A percentile compares a stretch with the other conserved stretches of the same genome.
These are phyloP conservation scores for Grigorovia yakushimaensis DNA, from an alignment of 805 yeast species.

Conservation along the genomic window DNA sequence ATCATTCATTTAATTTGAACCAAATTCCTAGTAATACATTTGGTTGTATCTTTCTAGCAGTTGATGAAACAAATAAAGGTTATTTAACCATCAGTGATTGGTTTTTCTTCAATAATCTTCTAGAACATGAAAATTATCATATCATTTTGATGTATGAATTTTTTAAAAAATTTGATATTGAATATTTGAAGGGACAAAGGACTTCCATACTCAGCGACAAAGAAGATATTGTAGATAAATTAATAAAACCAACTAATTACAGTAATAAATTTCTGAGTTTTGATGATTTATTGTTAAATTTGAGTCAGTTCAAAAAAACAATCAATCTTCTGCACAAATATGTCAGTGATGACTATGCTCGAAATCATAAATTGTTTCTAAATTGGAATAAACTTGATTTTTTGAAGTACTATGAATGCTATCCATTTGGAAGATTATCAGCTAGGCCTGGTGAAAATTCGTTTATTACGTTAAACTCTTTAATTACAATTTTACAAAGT, in stretches of 20 bases:
- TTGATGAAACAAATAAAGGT: slow-evolving; percentile 67
- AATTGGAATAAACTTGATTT: slow-evolving; percentile 29
- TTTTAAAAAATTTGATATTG: slow-evolving; percentile 38
- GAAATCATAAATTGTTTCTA: slow-evolving; percentile 19
- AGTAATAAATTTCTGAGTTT: slow-evolving; percentile 31
- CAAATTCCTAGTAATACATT: slow-evolving; percentile 48
- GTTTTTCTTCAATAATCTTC: slow-evolving; percentile 51
- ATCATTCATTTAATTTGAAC: slow-evolving; percentile 36
- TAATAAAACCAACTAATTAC: slow-evolving; percentile 29
- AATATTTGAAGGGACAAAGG: slow-evolving; percentile 6
- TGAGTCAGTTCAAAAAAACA: slow-evolving; percentile 26
- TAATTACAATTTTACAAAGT: slow-evolving; percentile 33
- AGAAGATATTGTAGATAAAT: slow-evolving; percentile 7
- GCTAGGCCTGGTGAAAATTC: slow-evolving; percentile 9
- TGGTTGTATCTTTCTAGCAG: slow-evolving; percentile 67
- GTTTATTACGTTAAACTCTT: slow-evolving; percentile 30
- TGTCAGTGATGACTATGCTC: slow-evolving; percentile 24
- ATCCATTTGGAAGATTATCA: slow-evolving; percentile 8
- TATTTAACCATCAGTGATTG: slow-evolving; percentile 62
- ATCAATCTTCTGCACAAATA: slow-evolving; percentile 26
- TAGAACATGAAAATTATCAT: slow-evolving; percentile 40
- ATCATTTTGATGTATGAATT: slow-evolving; percentile 45
- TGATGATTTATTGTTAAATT: slow-evolving; percentile 28
- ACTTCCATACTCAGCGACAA: not conserved
- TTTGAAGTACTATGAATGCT: slow-evolving; percentile 21